Conservation (phyloP, 257 asterid genomes). For the Vinca minor region DNA sequence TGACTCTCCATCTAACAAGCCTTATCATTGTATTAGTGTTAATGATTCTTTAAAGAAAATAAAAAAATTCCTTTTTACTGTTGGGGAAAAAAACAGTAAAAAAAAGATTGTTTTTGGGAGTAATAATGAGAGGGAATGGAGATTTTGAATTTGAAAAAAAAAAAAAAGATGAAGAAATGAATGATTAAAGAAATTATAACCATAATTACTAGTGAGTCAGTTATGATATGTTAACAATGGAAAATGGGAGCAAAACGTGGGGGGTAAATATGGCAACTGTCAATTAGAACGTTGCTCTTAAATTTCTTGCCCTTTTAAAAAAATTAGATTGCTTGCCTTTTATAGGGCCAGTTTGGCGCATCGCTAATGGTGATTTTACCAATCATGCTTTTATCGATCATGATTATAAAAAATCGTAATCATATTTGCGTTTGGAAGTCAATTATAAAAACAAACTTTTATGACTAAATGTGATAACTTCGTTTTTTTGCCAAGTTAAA, state of each 20-base stretch:
- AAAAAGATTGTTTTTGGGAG: not conserved
- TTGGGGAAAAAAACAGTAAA: not conserved
- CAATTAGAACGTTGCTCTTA: conserved; percentile 5
- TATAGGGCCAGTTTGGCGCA: too few species aligned
- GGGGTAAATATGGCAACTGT: not conserved
- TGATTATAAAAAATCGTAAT: too few species aligned
- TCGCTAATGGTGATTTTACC: too few species aligned
- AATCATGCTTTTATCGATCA: too few species aligned
- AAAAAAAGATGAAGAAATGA: not conserved
- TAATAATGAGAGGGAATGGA: not conserved
- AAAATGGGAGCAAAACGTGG: conserved; percentile 9
- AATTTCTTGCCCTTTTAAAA: not conserved
- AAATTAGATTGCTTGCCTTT: too few species aligned
- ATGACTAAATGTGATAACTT: too few species aligned
- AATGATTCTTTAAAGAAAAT: too few species aligned
- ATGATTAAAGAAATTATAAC: not conserved
- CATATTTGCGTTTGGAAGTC: too few species aligned
- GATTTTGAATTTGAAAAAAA: conserved; percentile 5
- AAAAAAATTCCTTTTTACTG: not conserved
- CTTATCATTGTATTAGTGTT: conserved; percentile 4
- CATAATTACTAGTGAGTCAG: conserved; percentile 8
- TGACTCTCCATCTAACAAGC: conserved; percentile 9
- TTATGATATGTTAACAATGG: conserved; percentile 1
- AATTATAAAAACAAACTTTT: too few species aligned
- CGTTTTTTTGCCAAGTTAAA: too few species aligned